These are phyloP conservation scores for Dipodascopsis uninucleata DNA, from an alignment of 805 yeast species.

Conservation along the genomic window DNA sequence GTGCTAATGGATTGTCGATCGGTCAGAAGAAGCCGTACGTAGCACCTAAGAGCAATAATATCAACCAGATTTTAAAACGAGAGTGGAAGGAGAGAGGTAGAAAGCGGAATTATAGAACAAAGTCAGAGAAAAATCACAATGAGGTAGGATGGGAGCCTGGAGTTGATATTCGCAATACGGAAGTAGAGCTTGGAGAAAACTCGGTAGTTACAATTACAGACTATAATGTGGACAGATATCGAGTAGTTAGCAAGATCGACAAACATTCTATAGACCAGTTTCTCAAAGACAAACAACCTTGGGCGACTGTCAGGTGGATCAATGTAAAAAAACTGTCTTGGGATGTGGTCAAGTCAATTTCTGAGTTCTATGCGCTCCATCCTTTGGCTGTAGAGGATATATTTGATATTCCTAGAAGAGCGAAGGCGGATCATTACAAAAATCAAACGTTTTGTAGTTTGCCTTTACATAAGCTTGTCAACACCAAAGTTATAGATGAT, in stretches of 20 bases:
- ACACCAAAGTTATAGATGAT: slow-evolving; percentile 24
- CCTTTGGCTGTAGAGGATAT: slow-evolving; percentile 58
- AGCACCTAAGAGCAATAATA: too few species aligned
- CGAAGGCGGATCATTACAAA: slow-evolving; percentile 54
- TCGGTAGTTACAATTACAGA: slow-evolving; percentile 54
- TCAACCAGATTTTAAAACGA: slow-evolving; percentile 18
- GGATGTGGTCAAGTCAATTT: slow-evolving; percentile 52
- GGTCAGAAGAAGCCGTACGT: too few species aligned
- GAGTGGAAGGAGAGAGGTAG: slow-evolving; percentile 25
- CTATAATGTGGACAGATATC: slow-evolving; percentile 44
- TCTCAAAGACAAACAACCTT: slow-evolving; percentile 18
- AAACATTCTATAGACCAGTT: slow-evolving; percentile 32
- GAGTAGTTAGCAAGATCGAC: slow-evolving; percentile 44
- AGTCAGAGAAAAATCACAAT: slow-evolving; percentile 14
- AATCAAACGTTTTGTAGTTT: slow-evolving; percentile 50
- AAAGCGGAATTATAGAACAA: slow-evolving; percentile 19
- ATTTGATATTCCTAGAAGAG: slow-evolving; percentile 60
- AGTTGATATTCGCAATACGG: slow-evolving; percentile 48
- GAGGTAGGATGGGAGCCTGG: slow-evolving; percentile 56
- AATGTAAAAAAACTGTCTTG: slow-evolving; percentile 59
- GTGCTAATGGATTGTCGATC: too few species aligned
- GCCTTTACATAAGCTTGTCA: slow-evolving; percentile 49
- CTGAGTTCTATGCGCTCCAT: slow-evolving; percentile 47
- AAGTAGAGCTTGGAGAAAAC: slow-evolving; percentile 50
- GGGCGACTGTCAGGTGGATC: slow-evolving; percentile 31